Evolutionary conservation across 192 early-diverging fungal genomes (phyloP).

Genomic region (Podila horticola): DNA sequence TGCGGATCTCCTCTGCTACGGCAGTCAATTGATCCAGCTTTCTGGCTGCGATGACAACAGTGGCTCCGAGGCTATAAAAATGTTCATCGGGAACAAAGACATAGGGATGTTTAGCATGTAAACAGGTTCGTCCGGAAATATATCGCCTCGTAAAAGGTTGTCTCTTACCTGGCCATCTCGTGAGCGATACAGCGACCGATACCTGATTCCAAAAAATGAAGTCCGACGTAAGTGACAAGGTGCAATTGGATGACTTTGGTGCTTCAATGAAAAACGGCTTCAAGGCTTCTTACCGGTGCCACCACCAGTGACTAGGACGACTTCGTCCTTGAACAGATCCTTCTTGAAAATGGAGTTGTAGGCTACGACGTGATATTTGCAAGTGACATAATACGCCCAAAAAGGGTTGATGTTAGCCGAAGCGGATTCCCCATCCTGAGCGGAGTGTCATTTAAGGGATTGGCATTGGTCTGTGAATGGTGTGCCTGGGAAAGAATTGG

Average conservation of each 20-base stretch:
- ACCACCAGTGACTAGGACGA: slow-evolving; percentile 62
- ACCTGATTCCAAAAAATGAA: slow-evolving; percentile 7
- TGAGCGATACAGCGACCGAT: slow-evolving; percentile 57
- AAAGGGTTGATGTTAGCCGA: not conserved
- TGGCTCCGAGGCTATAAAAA: slow-evolving; percentile 53
- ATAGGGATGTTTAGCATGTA: too few relatives aligned
- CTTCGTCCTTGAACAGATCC: slow-evolving; percentile 54
- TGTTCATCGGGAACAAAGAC: not conserved
- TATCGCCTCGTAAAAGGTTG: too few relatives aligned
- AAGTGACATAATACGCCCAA: too few relatives aligned
- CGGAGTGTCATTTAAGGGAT: not conserved
- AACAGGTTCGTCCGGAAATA: too few relatives aligned
- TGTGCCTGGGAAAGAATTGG: too few relatives aligned
- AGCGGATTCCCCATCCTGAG: not conserved
- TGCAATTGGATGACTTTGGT: not conserved
- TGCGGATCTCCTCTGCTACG: slow-evolving; percentile 49
- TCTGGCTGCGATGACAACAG: slow-evolving; percentile 60
- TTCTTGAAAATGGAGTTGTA: slow-evolving; percentile 54
- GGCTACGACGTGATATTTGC: slow-evolving; percentile 5
- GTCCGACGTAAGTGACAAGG: not conserved
- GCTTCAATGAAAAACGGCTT: not conserved
- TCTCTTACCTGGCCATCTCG: slow-evolving; percentile 53
- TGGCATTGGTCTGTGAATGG: too few relatives aligned
- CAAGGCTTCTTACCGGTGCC: slow-evolving; percentile 50
- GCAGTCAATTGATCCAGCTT: slow-evolving; percentile 47